Evolutionary conservation across 495 filamentous ascomycete genomes (phyloP), one percentile per base, ranked within the genome.

Genomic region (Hamigera avellanea): DNA sequence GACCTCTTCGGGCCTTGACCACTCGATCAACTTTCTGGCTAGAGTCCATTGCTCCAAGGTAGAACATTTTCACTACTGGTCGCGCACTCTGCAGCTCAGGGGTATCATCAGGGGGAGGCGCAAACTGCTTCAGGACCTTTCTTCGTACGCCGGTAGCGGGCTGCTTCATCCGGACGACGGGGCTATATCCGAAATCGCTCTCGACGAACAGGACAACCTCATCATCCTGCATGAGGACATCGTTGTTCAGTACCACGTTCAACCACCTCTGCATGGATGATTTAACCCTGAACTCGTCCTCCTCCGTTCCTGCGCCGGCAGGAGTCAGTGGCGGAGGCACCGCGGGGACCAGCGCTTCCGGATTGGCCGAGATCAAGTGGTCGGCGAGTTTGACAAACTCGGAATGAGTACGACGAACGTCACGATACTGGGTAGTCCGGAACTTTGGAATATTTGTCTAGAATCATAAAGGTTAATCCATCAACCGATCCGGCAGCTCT

Each of bases 121-220:
- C 93, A 53, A 99, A 99, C 59, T 99, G 93, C 67, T 99, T 99
- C 58, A 99, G 70, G 28, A 95, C 77, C 61, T 93, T 91, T 46
- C 93, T 76, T 28, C 89, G 76, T 38, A 96, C 86, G 26, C 93
- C 93, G 0, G 93, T 99, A 12, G 93, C 93, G 5, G 93, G 93
- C 59, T 99, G 93, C 64, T 93, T 95, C 69, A 86, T 82, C 48
- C 86, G 78, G 14, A 96, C 78, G 42, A 96, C 82, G 4, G 93
- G 93, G 49, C 86, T 94, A 54, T 99, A 99, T 15, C 93, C 93
- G 56, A 94, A 94, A 58, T 99, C 93, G 48, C 86, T 91, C 56
- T 99, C 93, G 15, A 96, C 87, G 42, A 99, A 99, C 26, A 95
- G 75, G 4, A 93, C 78, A 72, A 96, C 84, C 56, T 99, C 93